phyloP scores from a whole-genome alignment of 2,329 filamentous ascomycete genomes.

The Thielaviopsis musarum region DNA sequence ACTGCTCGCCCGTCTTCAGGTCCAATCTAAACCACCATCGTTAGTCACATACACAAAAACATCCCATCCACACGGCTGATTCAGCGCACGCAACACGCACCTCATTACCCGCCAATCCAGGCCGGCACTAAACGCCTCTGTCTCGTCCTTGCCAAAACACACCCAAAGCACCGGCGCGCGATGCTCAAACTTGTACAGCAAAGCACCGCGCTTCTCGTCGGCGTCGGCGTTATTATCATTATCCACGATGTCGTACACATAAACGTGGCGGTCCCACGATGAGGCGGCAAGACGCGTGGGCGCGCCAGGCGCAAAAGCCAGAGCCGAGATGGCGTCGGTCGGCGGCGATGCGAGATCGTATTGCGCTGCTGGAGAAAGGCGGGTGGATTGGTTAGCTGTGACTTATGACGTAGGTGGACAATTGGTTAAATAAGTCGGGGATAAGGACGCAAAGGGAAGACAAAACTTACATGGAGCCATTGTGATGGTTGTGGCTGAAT shows the following conservation, averaged over 20 bases:
- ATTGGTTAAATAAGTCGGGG: neutral
- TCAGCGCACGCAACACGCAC: slow-evolving; percentile 26
- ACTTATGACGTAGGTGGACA: neutral
- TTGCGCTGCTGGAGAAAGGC: slow-evolving; percentile 42
- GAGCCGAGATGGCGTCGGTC: slow-evolving; percentile 68
- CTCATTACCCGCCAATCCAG: slow-evolving; percentile 74
- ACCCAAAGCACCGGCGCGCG: slow-evolving; percentile 77
- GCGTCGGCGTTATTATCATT: slow-evolving; percentile 18
- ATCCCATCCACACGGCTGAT: neutral
- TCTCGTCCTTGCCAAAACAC: slow-evolving; percentile 71
- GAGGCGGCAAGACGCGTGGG: slow-evolving; percentile 67
- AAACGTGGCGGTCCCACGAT: slow-evolving; percentile 86
- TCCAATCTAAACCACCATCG: slow-evolving; percentile 33
- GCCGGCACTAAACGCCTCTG: slow-evolving; percentile 72
- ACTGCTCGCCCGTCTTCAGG: slow-evolving; percentile 54
- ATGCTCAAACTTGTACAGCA: slow-evolving; percentile 62
- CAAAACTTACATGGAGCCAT: slow-evolving; percentile 11
- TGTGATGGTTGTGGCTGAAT: neutral
- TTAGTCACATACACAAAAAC: slow-evolving; percentile 4
- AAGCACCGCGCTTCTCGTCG: slow-evolving; percentile 39
- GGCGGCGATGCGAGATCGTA: slow-evolving; percentile 73
- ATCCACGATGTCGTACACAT: slow-evolving; percentile 60
- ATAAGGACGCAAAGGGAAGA: neutral
- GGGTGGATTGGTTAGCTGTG: neutral
- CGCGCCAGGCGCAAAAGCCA: slow-evolving; percentile 70